Evolutionary conservation across 176 grass and related monocot species (phyloP), one percentile per base, ranked within the genome.

Genomic region (Oryza longistaminata): DNA sequence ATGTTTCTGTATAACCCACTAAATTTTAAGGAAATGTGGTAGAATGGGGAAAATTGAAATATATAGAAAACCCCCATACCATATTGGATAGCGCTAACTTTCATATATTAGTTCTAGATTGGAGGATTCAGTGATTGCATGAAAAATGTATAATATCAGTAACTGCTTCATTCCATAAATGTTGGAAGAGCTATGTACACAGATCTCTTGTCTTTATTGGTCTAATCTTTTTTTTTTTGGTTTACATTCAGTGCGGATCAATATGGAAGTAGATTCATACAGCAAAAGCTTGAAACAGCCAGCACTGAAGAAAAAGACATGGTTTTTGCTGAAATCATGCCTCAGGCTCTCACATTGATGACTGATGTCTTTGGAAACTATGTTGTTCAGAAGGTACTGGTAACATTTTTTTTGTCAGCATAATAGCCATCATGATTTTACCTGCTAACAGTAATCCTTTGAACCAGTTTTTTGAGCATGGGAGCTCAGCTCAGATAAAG

Each of bases 331-430:
- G 94, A 97, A 85, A 93, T 97, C 39, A 92, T 97, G 92, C 92
- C 94, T 75, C 89, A 90, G 49, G 89, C 91, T 53, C 82, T 97
- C 66, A 90, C 74, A 82, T 83, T 94, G 48, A 92, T 97, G 91
- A 97, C 94, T 68, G 94, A 97, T 85, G 94, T 97, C 61, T 97
- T 97, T 61, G 94, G 94, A 82, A 97, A 97, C 76, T 97, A 97
- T 88, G 94, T 97, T 69, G 91, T 97, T 60, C 94, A 94, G 65
- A 97, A 97, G 94, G 94, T 97, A 87, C 3, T 8, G 40, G 22
- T 5, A 31, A 43, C 62, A 13, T 7, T 81, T 15, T 35, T 21
- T 58, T 58, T 58, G 6, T 82, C 34, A n/a, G 43, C 1, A 16
- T 42, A 24, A 9, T 68, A 43, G n/a, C 37, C 39, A 48, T 85